These are phyloP conservation scores for Candida nonsorbophila DNA, from an alignment of 805 yeast genomes.

Conservation along the genomic window DNA sequence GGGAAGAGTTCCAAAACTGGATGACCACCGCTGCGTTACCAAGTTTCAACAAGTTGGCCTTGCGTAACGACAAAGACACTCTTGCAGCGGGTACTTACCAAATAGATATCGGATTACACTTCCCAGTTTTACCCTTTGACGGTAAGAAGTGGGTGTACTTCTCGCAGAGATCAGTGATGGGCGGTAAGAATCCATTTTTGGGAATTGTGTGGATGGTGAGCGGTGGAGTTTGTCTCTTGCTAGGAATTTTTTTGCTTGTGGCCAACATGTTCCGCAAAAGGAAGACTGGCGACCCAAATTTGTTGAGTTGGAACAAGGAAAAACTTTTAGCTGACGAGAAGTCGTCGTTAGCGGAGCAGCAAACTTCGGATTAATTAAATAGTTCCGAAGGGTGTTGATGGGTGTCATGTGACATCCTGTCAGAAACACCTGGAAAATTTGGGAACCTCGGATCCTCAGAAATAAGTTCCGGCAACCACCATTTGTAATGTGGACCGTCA, in stretches of 20 bases:
- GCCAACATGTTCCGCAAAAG: conserved; percentile 63
- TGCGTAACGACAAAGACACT: conserved; percentile 54
- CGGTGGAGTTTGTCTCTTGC: conserved; percentile 61
- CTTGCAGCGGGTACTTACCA: conserved; percentile 58
- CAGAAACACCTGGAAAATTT: too few species aligned
- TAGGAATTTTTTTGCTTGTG: conserved; percentile 47
- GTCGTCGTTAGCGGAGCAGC: too few species aligned
- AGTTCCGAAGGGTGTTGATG: too few species aligned
- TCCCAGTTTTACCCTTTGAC: conserved; percentile 66
- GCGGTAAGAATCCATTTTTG: conserved; percentile 70
- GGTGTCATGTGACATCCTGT: too few species aligned
- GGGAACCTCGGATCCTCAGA: too few species aligned
- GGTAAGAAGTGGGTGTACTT: conserved; percentile 66
- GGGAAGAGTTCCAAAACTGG: conserved; percentile 45
- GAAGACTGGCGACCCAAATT: conserved; percentile 65
- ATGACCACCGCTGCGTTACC: conserved; percentile 40
- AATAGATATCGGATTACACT: conserved; percentile 63
- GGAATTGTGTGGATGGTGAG: conserved; percentile 73
- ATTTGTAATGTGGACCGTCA: too few species aligned
- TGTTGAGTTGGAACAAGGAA: conserved; percentile 67
- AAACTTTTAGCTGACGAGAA: too few species aligned
- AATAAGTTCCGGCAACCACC: too few species aligned
- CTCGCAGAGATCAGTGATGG: conserved; percentile 67
- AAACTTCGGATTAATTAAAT: too few species aligned
- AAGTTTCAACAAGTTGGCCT: conserved; percentile 43